Percentiles rank a stretch among this genome's conserved stretches.
phyloP scores from a whole-genome alignment of 1,284 basidiomycete species.

The Coniferiporia sulphurascens region DNA sequence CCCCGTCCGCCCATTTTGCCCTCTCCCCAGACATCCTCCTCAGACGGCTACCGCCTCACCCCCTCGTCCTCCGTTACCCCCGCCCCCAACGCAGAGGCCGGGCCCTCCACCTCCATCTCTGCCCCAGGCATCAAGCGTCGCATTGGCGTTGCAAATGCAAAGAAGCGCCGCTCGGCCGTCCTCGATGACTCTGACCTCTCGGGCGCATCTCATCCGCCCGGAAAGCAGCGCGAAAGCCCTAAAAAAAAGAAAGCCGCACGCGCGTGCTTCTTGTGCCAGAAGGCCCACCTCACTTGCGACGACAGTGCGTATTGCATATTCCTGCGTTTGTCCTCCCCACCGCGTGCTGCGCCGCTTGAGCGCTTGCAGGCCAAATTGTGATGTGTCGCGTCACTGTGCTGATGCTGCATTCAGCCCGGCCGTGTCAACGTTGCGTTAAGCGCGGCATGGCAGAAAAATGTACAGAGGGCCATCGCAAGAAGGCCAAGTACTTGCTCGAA shows the following conservation, averaged over 20 bases:
- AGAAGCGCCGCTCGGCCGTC: slow-evolving; percentile 42
- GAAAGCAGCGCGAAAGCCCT: slow-evolving; percentile 56
- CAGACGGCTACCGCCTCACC: slow-evolving; percentile 21
- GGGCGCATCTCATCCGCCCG: slow-evolving; percentile 38
- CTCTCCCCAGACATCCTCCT: background rate
- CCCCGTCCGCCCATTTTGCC: slow-evolving; percentile 12
- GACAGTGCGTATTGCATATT: slow-evolving; percentile 62
- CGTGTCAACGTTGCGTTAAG: slow-evolving; percentile 92
- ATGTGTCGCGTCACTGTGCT: slow-evolving; percentile 20
- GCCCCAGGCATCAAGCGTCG: slow-evolving; percentile 1
- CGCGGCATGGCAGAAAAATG: slow-evolving; percentile 88
- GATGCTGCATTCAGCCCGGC: slow-evolving; percentile 60
- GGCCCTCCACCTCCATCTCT: slow-evolving; percentile 19
- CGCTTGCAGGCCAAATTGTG: background rate
- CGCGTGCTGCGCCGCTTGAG: background rate
- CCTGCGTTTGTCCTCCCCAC: background rate
- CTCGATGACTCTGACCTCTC: slow-evolving; percentile 41
- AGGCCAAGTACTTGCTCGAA: slow-evolving; percentile 94
- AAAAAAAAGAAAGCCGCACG: slow-evolving; percentile 92
- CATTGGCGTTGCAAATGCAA: slow-evolving; percentile 23
- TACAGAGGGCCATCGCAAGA: slow-evolving; percentile 93
- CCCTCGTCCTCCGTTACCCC: slow-evolving; percentile 14
- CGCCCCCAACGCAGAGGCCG: slow-evolving; percentile 4
- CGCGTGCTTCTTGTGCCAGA: slow-evolving; percentile 94
- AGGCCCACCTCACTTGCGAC: slow-evolving; percentile 95